Percentiles rank a stretch among this genome's conserved stretches.
Conservation (phyloP, 345 rosid species). For the Salix exigua region DNA sequence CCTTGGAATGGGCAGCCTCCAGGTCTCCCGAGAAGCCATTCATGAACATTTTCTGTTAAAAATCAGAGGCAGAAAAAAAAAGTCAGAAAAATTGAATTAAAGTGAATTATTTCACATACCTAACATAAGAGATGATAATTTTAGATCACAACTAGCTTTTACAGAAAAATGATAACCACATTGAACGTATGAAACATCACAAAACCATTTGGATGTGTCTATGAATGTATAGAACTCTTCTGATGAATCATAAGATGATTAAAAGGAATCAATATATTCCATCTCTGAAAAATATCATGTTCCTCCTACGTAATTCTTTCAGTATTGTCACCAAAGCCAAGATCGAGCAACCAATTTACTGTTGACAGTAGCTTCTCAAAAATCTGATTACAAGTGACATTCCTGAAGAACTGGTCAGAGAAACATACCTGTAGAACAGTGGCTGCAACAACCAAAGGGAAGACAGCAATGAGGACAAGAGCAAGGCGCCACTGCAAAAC, state of each 20-base stretch:
- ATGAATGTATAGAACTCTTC: not conserved
- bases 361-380: not conserved
- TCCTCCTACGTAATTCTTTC: not conserved
- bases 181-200: not conserved
- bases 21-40: conserved; percentile 92
- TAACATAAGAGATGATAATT: not conserved
- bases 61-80: conserved; percentile 4
- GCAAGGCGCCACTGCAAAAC: conserved; percentile 99
- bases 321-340: not conserved
- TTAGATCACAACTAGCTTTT: not conserved
- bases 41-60: conserved; percentile 95
- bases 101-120: not conserved
- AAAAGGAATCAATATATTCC: not conserved
- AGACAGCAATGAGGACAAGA: conserved; percentile 86
- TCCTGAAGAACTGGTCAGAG: not conserved
- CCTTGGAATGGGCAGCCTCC: conserved; percentile 90
- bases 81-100: not conserved
- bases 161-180: not conserved
- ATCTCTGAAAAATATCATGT: not conserved
- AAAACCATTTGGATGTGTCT: not conserved
- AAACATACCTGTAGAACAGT: conserved; percentile 85
- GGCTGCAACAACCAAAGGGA: conserved; percentile 97
- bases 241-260: not conserved
- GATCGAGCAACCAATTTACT: not conserved
- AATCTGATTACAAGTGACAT: not conserved